Base-by-base conservation (phyloP, 2,329 filamentous ascomycete genomes). In the Ophiosphaerella herpotricha region DNA sequence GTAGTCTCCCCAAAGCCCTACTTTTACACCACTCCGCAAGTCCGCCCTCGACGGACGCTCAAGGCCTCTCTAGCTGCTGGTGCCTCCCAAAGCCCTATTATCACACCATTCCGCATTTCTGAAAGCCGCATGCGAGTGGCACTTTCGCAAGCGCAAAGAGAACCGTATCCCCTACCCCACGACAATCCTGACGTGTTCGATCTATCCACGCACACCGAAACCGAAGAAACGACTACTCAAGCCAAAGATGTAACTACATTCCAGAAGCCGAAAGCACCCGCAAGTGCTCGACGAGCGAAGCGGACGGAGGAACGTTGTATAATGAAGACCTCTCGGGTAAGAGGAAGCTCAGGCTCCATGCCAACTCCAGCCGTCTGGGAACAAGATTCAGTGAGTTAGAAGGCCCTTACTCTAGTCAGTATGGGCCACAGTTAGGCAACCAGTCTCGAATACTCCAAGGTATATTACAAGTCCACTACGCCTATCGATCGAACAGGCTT, bases 401-500 rank as follows among this genome's bases (percentile, higher is more conserved):
- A 26, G 42, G 23, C 49, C n/a, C 43, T 23, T 7, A 43, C 48
- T 21, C 39, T 46, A 18, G 29, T 46, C 29, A 51, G 46, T 11
- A 26, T 42, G 14, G 53, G 45, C 24, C 52, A 43, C 26, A 34
- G 32, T 11, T 49, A 26, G 7, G 33, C 32, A 8, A 39, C 54
- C 2, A 36, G n/a, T 21, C 21, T 32, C 3, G 55, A 54, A 39
- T 69, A 68, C 37, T 69, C 66, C 7, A 46, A 62, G 16, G 45
- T 60, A 4, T 68, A 69, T 39, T 50, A 60, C 7, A 61, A 59
- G 18, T 55, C 57, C 4, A 63, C 55, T 33, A 55, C 62, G 24
- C 62, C 65, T 33, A 61, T 74, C 35, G 76, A 78, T 59, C 75
- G 74, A 3, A 81, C 79, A 0, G 71, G n/a, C n/a, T n/a, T n/a